phyloP scores from a whole-genome alignment of 805 yeast species.

The Wickerhamomyces canadensis region DNA sequence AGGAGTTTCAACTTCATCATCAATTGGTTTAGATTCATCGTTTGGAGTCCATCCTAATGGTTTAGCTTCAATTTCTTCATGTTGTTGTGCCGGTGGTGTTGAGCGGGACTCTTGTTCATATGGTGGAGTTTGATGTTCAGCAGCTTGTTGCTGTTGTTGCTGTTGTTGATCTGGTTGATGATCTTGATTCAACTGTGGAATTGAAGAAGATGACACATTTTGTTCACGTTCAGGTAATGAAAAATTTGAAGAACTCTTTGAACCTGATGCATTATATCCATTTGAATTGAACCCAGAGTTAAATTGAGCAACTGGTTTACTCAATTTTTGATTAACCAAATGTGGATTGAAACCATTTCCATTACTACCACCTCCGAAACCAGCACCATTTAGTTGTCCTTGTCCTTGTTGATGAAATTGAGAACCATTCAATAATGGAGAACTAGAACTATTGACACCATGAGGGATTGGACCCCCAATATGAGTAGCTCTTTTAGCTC shows the following conservation, averaged over 20 bases:
- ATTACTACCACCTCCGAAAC: slow-evolving; percentile 1
- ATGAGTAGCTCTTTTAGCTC: slow-evolving; percentile 1
- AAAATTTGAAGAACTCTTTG: slow-evolving; percentile 4
- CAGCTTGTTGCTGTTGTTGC: not conserved
- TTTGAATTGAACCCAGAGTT: not conserved
- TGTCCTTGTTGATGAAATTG: not conserved
- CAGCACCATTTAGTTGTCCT: not conserved
- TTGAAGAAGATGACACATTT: slow-evolving; percentile 5
- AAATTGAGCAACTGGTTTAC: not conserved
- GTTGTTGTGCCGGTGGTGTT: not conserved
- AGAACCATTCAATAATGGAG: not conserved
- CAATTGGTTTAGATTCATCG: not conserved
- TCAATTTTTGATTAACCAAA: slow-evolving; percentile 1
- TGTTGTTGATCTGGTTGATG: slow-evolving; percentile 1
- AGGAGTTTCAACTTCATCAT: not conserved
- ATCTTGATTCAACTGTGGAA: slow-evolving; percentile 3
- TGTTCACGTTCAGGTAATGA: slow-evolving; percentile 4
- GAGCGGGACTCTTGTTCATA: not conserved
- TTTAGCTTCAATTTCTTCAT: slow-evolving; percentile 2
- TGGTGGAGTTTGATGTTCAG: too few species aligned
- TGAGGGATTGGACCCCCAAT: slow-evolving; percentile 3
- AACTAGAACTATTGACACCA: not conserved
- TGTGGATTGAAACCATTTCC: slow-evolving; percentile 1
- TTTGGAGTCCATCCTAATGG: slow-evolving; percentile 8
- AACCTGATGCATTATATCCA: slow-evolving; percentile 3